A percentile compares a stretch with the other conserved stretches of the same genome.
phyloP scores from a whole-genome alignment of 1,139 yeast genomes.

The Nadsonia starkeyi-henricii region DNA sequence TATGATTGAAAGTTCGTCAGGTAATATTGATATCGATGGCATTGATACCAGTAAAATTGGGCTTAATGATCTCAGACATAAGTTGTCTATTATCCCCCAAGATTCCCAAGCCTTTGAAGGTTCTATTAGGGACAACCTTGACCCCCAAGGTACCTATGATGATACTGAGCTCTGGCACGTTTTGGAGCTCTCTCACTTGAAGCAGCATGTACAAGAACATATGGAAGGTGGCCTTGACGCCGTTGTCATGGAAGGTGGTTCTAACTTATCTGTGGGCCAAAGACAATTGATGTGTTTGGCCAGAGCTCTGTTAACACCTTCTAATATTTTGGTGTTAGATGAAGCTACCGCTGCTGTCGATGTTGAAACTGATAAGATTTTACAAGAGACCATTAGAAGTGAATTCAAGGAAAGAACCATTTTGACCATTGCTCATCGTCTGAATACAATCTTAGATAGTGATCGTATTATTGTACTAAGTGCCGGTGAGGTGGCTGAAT shows the following conservation, averaged over 20 bases:
- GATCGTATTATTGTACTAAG: conserved; percentile 81
- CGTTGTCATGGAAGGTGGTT: conserved; percentile 64
- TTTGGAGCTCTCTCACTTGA: conserved; percentile 72
- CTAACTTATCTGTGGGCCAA: conserved; percentile 82
- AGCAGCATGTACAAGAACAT: conserved; percentile 42
- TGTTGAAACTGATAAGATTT: conserved; percentile 78
- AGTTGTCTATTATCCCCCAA: conserved; percentile 85
- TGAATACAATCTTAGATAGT: conserved; percentile 85
- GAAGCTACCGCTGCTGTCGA: conserved; percentile 98
- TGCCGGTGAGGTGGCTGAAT: conserved; percentile 74
- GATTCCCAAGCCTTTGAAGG: conserved; percentile 96
- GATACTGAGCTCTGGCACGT: conserved; percentile 82
- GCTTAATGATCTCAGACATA: conserved; percentile 68
- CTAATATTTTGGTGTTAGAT: conserved; percentile 69
- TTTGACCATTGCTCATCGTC: conserved; percentile 86
- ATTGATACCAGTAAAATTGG: conserved; percentile 62
- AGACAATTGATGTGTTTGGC: conserved; percentile 86
- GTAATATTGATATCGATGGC: conserved; percentile 62
- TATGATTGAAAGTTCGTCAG: conserved; percentile 68
- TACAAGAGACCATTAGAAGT: conserved; percentile 74
- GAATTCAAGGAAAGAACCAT: conserved; percentile 84
- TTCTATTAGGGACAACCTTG: conserved; percentile 72
- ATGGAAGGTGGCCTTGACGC: conserved; percentile 60
- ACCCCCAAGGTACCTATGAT: conserved; percentile 55
- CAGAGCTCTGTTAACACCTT: conserved; percentile 67